Percentiles rank a stretch among this genome's conserved stretches.
Evolutionary conservation across 1,284 basidiomycete species (phyloP).

Genomic region (Trichosporon coremiiforme): DNA sequence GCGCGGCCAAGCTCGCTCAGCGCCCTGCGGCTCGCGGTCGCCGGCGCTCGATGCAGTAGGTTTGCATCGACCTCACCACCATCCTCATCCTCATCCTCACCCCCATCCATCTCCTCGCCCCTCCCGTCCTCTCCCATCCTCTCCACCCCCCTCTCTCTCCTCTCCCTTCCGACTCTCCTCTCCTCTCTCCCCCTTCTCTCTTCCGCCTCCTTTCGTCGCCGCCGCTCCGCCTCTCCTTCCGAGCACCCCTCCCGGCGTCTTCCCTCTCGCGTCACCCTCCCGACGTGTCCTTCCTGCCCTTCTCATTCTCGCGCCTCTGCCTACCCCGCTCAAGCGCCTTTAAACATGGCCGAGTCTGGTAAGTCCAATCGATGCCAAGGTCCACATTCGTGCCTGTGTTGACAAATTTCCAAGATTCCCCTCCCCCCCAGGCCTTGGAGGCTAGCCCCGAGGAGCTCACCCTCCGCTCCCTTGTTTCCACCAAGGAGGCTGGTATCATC

Average conservation of each 20-base stretch:
- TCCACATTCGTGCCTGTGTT: background rate
- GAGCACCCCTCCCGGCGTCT: conserved; percentile 25
- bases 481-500: conserved; percentile 95
- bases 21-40: conserved; percentile 6
- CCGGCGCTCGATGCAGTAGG: background rate
- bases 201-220: conserved; percentile 26
- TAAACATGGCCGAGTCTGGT: conserved; percentile 29
- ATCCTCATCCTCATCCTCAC: conserved; percentile 24
- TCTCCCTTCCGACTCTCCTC: conserved; percentile 30
- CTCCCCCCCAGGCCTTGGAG: conserved; percentile 41
- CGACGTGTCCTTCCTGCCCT: conserved; percentile 25
- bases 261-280: conserved; percentile 18
- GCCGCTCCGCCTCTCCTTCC: conserved; percentile 24
- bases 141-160: conserved; percentile 29
- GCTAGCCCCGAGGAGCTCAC: conserved; percentile 64
- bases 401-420: conserved; percentile 31
- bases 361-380: background rate
- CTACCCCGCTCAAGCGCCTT: conserved; percentile 16
- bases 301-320: conserved; percentile 31
- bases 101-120: conserved; percentile 24
- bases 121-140: conserved; percentile 24
- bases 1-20: conserved; percentile 4
- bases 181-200: conserved; percentile 22
- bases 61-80: conserved; percentile 22
- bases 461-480: conserved; percentile 88